Evolutionary conservation across 23 red algal species (phyloP), one percentile per base, ranked within the genome.

Genomic region (Rhodosorus marinus): DNA sequence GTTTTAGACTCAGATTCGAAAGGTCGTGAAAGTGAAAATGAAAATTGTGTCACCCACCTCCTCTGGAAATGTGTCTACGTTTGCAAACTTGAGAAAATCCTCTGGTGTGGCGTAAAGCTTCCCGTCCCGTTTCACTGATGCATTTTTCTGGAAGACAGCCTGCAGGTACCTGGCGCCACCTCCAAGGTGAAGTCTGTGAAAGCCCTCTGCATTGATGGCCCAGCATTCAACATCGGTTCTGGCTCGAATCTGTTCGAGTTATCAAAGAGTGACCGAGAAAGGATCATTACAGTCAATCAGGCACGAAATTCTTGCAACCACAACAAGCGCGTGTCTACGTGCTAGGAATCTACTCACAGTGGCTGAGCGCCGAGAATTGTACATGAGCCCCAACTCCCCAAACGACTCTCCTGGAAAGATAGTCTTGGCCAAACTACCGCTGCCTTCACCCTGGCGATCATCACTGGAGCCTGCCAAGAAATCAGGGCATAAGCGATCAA

Each of bases 371-470:
- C 78, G 88, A 2, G 77, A 74, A 49, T 95, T 75, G 41, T 80
- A 95, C 88, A 95, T 95, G 8, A 95, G 54, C 26, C 67, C 74
- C 52, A 95, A 60, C 55, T 95, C 88, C 32, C 88, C 88, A 47
- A 95, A 95, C 47, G 60, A 70, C 15, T 77, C 64, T 31, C 88
- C 88, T 6, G 67, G 43, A 47, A 69, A 49, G 8, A 95, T 60
- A 14, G 88, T 95, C 8, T 55, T 68, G 11, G 64, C 21, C 20
- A 80, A 62, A 4, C 17, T 43, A n/a, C n/a, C n/a, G n/a, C n/a
- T n/a, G n/a, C n/a, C n/a, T n/a, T n/a, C n/a, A n/a, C n/a, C 51
- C 15, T 54, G 33, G 11, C 35, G 31, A 54, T 54, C 51, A 2
- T 54, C 51, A n/a, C n/a, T n/a, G n/a, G n/a, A n/a, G n/a, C n/a